Percentiles rank a stretch among this genome's conserved stretches.
Conservation (phyloP, 192 early-diverging fungal species). For the Neocallimastix lanati region DNA sequence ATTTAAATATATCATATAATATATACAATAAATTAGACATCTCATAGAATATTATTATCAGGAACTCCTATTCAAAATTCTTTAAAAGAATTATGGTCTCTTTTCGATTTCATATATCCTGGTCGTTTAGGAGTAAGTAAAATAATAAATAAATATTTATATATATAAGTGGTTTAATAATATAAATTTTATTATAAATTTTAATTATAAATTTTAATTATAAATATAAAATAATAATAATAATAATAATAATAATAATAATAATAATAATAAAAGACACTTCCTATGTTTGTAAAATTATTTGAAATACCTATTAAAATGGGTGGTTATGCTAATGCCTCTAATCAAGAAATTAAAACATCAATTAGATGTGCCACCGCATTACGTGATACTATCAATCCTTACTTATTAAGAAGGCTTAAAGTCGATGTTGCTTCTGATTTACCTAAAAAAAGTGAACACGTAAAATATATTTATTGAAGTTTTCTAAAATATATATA, state of each 20-base stretch:
- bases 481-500: neutral
- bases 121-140: conserved; percentile 35
- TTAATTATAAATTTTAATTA: no score
- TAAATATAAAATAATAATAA: no score
- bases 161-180: no score
- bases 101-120: conserved; percentile 66
- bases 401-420: conserved; percentile 77
- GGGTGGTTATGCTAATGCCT: conserved; percentile 85
- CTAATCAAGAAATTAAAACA: conserved; percentile 74
- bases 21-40: conserved; percentile 14
- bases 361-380: conserved; percentile 84
- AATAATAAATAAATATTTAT: neutral
- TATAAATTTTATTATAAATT: no score
- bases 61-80: conserved; percentile 73
- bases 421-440: conserved; percentile 83
- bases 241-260: no score
- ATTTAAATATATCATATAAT: neutral
- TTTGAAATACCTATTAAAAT: conserved; percentile 82
- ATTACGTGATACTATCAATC: conserved; percentile 77
- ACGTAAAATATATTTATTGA: conserved; percentile 26
- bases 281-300: conserved; percentile 70
- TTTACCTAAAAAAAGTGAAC: conserved; percentile 78
- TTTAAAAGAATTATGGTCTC: conserved; percentile 59
- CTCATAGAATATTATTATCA: conserved; percentile 53
- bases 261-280: conserved; percentile 30